Evolutionary conservation across 495 filamentous ascomycete genomes (phyloP).

Genomic region (Talaromyces proteolyticus): DNA sequence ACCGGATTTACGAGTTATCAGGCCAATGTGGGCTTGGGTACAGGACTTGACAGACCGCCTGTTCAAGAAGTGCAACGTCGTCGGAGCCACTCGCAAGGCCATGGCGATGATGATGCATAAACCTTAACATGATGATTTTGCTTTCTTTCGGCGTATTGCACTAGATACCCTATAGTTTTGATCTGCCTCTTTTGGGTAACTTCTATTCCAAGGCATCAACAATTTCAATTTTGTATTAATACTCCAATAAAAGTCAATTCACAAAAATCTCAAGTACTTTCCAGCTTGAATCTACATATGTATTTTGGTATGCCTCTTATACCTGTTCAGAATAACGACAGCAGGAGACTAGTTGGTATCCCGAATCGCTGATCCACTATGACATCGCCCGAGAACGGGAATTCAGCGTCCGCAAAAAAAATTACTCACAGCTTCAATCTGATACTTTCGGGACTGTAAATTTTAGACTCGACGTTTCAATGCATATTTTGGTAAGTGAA

Average conservation of each 20-base stretch:
- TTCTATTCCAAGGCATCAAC: too few relatives aligned
- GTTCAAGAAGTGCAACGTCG: conserved; percentile 1
- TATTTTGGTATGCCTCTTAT: too few relatives aligned
- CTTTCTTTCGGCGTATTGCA: not conserved
- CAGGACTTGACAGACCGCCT: conserved; percentile 1
- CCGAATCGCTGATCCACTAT: too few relatives aligned
- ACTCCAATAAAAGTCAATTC: too few relatives aligned
- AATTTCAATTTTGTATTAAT: too few relatives aligned
- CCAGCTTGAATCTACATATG: too few relatives aligned
- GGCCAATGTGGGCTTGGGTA: conserved; percentile 1
- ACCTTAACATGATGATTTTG: not conserved
- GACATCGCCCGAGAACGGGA: not conserved
- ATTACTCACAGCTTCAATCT: not conserved
- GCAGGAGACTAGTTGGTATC: too few relatives aligned
- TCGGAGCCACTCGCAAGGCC: not conserved
- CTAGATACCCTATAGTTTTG: not conserved
- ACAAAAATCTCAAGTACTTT: too few relatives aligned
- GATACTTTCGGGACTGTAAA: not conserved
- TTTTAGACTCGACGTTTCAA: conserved; percentile 11
- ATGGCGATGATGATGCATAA: not conserved
- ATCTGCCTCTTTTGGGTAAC: not conserved
- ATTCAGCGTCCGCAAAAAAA: not conserved
- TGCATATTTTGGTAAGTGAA: conserved; percentile 40
- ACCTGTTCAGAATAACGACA: too few relatives aligned
- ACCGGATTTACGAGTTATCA: not conserved